These are phyloP conservation scores for Lolium rigidum DNA, from an alignment of 176 grass and related monocot species.

Conservation along the genomic window DNA sequence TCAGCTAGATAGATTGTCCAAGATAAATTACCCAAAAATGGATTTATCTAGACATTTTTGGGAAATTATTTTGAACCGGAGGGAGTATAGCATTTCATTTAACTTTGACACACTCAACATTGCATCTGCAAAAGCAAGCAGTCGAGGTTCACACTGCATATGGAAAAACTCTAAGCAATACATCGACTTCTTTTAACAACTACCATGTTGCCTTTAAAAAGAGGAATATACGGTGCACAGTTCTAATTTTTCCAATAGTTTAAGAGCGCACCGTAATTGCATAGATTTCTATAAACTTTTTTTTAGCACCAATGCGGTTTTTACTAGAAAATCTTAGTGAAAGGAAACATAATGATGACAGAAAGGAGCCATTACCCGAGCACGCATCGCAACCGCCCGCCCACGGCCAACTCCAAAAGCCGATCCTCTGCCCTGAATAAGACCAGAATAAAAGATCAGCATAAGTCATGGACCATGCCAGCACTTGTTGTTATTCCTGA, in stretches of 20 bases:
- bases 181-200: not conserved
- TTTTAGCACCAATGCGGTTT: not conserved
- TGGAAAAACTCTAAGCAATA: not conserved
- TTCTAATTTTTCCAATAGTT: not conserved
- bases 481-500: not conserved
- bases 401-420: slow-evolving; percentile 72
- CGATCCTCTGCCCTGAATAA: slow-evolving; percentile 67
- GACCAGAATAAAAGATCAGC: not conserved
- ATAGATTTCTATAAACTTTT: slow-evolving; percentile 8
- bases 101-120: not conserved
- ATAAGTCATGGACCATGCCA: not conserved
- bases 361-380: slow-evolving; percentile 50
- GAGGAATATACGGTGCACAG: not conserved
- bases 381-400: slow-evolving; percentile 64
- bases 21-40: too few relatives aligned
- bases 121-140: not conserved
- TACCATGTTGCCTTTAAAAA: not conserved
- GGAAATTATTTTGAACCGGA: too few relatives aligned
- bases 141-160: not conserved
- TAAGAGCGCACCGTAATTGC: not conserved
- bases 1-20: not conserved
- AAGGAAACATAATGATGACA: not conserved
- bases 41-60: too few relatives aligned
- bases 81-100: not conserved
- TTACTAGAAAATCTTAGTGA: not conserved